These are phyloP conservation scores for Xylariaceae sp. DNA, from an alignment of 2,329 filamentous ascomycete species.

Conservation along the genomic window DNA sequence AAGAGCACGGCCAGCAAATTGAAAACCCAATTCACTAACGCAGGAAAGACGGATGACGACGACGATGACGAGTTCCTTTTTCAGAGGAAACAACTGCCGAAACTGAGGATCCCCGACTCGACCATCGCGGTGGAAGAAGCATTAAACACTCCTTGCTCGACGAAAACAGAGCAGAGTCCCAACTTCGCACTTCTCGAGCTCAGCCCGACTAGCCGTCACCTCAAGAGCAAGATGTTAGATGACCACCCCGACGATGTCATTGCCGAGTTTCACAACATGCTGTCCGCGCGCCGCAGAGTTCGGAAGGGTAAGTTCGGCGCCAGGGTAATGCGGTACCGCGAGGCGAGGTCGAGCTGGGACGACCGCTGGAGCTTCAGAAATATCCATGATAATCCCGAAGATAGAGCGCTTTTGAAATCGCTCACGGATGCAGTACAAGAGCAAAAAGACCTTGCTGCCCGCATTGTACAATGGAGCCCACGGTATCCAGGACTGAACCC, in stretches of 20 bases:
- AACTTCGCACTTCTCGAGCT: conserved; percentile 7
- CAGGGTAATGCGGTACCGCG: conserved; percentile 1
- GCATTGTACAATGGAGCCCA: conserved; percentile 7
- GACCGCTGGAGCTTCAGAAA: not conserved
- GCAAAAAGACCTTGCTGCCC: conserved; percentile 17
- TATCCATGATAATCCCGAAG: not conserved
- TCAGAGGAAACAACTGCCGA: conserved; percentile 5
- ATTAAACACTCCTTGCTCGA: conserved; percentile 14
- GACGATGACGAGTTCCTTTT: conserved; percentile 4
- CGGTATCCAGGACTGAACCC: conserved; percentile 5
- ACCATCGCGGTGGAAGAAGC: conserved; percentile 4
- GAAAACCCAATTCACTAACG: not conserved
- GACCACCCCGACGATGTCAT: conserved; percentile 2
- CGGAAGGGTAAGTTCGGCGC: conserved; percentile 19
- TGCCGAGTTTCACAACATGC: conserved; percentile 21
- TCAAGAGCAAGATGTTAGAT: conserved; percentile 2
- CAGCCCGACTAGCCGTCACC: conserved; percentile 14
- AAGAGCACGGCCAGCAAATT: not conserved
- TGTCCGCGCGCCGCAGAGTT: conserved; percentile 17
- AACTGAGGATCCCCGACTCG: conserved; percentile 16
- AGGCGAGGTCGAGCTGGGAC: conserved; percentile 11
- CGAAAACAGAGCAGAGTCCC: conserved; percentile 8
- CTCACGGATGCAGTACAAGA: conserved; percentile 14
- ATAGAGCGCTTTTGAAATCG: not conserved
- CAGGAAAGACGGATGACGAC: not conserved